Evolutionary conservation across 2,329 filamentous ascomycete genomes (phyloP).

Genomic region (Plenodomus biglobosus): DNA sequence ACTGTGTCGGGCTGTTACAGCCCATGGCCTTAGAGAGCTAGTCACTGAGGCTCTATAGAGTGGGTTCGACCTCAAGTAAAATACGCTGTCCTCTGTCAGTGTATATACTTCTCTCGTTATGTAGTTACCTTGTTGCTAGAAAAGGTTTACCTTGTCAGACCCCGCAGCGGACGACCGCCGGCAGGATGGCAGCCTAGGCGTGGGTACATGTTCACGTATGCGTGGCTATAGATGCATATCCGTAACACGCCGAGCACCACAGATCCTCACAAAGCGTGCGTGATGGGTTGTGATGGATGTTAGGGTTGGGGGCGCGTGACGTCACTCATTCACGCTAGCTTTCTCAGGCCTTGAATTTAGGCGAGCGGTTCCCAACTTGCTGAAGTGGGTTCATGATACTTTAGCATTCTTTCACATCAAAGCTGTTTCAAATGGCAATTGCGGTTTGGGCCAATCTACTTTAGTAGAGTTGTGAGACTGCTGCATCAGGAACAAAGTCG

Average conservation of each 20-base stretch:
- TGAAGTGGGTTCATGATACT: too few relatives aligned
- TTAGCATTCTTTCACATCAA: too few relatives aligned
- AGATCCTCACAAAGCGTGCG: neutral
- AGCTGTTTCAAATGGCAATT: too few relatives aligned
- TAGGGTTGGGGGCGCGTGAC: constrained; percentile 7
- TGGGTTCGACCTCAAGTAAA: constrained; percentile 7
- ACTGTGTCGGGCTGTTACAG: constrained; percentile 23
- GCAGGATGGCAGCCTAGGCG: constrained; percentile 23
- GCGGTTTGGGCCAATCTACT: too few relatives aligned
- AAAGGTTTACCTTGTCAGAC: constrained; percentile 23
- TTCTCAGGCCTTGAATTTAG: constrained; percentile 3
- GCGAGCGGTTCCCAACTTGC: neutral
- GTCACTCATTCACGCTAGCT: constrained; percentile 3
- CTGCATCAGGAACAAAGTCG: neutral
- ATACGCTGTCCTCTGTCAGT: constrained; percentile 9
- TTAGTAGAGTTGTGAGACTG: too few relatives aligned
- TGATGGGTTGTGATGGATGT: constrained; percentile 1
- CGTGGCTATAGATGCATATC: constrained; percentile 15
- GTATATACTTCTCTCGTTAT: neutral
- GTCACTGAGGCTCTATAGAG: constrained; percentile 1
- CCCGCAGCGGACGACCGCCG: constrained; percentile 18
- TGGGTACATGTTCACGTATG: constrained; percentile 17
- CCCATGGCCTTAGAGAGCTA: constrained; percentile 6
- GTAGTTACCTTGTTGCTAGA: neutral
- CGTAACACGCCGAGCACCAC: neutral